phyloP scores from a whole-genome alignment of 495 filamentous ascomycete species.

The Friedmanniomyces simplex region DNA sequence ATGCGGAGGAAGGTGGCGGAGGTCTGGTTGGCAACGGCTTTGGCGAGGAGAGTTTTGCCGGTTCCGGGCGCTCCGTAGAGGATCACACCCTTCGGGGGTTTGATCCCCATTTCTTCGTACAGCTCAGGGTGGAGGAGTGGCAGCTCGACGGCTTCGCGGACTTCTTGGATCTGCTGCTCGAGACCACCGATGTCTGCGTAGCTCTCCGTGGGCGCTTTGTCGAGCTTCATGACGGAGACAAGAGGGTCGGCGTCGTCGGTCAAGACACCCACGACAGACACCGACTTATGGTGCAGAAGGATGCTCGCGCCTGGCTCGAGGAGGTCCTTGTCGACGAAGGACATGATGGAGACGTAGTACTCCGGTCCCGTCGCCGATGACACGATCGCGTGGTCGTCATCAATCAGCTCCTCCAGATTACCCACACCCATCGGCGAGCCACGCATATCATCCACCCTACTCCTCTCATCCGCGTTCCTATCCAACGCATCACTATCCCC shows the following conservation, averaged over 20 bases:
- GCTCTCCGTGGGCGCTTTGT: conserved; percentile 96
- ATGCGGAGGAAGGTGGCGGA: conserved; percentile 97
- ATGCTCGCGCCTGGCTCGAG: conserved; percentile 95
- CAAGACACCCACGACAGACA: conserved; percentile 93
- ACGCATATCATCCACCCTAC: conserved; percentile 96
- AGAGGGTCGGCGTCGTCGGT: conserved; percentile 94
- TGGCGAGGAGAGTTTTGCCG: conserved; percentile 93
- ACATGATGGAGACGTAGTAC: conserved; percentile 99
- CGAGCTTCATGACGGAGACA: conserved; percentile 98
- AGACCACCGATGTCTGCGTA: conserved; percentile 98
- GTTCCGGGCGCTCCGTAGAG: conserved; percentile 96
- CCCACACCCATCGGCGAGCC: conserved; percentile 98
- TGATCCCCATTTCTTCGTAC: conserved; percentile 99
- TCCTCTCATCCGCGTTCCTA: conserved; percentile 87
- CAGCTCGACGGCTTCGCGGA: conserved; percentile 91
- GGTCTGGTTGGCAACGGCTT: conserved; percentile 97
- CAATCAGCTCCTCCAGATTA: conserved; percentile 96
- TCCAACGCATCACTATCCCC: conserved; percentile 57
- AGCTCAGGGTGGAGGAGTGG: conserved; percentile 93
- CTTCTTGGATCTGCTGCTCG: conserved; percentile 93
- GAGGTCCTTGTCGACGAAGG: conserved; percentile 97
- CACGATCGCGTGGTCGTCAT: conserved; percentile 98
- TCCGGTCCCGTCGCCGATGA: conserved; percentile 94
- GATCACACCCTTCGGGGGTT: conserved; percentile 98
- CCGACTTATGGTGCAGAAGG: conserved; percentile 91